Percentiles rank a stretch among this genome's conserved stretches.
These are phyloP conservation scores for Arthrinium phaeospermum DNA, from an alignment of 2,329 filamentous ascomycete genomes.

Conservation along the genomic window DNA sequence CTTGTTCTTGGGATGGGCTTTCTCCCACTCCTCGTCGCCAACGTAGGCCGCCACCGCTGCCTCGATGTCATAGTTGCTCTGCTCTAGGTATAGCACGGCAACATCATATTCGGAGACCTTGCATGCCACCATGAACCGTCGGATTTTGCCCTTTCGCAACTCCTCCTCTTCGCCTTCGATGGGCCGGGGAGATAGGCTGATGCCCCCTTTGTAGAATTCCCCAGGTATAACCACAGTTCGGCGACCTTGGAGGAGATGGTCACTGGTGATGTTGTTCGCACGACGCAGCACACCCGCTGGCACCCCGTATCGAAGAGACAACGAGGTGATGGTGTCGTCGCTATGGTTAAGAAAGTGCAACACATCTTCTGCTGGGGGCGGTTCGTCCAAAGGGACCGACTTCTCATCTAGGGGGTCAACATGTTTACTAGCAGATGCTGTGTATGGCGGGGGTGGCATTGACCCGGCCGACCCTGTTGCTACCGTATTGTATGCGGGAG, in stretches of 20 bases:
- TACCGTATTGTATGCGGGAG: slow-evolving; percentile 65
- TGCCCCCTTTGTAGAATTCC: slow-evolving; percentile 69
- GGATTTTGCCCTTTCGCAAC: slow-evolving; percentile 70
- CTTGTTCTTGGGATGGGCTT: slow-evolving; percentile 58
- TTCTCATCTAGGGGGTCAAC: slow-evolving; percentile 37
- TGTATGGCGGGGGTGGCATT: slow-evolving; percentile 48
- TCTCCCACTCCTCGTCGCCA: slow-evolving; percentile 79
- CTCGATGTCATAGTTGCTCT: slow-evolving; percentile 69
- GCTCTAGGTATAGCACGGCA: slow-evolving; percentile 76
- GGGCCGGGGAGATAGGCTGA: slow-evolving; percentile 72
- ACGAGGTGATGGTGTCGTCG: slow-evolving; percentile 69
- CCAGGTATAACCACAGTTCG: slow-evolving; percentile 75
- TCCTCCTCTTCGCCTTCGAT: slow-evolving; percentile 79
- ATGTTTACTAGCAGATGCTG: slow-evolving; percentile 31
- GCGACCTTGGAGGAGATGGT: slow-evolving; percentile 73
- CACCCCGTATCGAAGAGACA: slow-evolving; percentile 75
- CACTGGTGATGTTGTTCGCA: slow-evolving; percentile 72
- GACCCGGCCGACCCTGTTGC: slow-evolving; percentile 35
- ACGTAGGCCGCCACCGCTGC: slow-evolving; percentile 67
- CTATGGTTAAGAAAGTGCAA: slow-evolving; percentile 76
- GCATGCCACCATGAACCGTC: slow-evolving; percentile 79
- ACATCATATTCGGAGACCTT: slow-evolving; percentile 81
- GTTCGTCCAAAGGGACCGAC: slow-evolving; percentile 31
- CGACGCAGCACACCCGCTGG: slow-evolving; percentile 66
- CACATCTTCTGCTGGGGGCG: slow-evolving; percentile 61